Evolutionary conservation across 2,329 filamentous ascomycete species (phyloP).

Genomic region (Truncatella angustata): DNA sequence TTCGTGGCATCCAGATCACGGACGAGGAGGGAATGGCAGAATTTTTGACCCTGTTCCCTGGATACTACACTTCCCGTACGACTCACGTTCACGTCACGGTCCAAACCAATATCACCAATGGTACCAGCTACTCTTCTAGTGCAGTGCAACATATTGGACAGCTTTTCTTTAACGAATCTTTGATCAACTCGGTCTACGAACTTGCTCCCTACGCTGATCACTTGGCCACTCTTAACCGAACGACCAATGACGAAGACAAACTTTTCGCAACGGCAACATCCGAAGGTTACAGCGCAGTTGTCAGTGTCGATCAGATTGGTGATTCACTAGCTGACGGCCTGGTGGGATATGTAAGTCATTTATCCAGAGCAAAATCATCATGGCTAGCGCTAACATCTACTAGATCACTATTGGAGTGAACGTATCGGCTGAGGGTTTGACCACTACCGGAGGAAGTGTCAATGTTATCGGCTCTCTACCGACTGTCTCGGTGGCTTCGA

Average conservation of each 20-base stretch:
- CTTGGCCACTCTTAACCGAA: background rate
- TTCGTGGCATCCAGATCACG: slow-evolving; percentile 6
- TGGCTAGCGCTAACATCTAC: background rate
- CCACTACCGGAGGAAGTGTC: background rate
- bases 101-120: slow-evolving; percentile 7
- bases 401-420: slow-evolving; percentile 9
- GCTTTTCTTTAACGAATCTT: slow-evolving; percentile 5
- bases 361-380: background rate
- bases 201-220: slow-evolving; percentile 3
- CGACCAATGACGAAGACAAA: slow-evolving; percentile 1
- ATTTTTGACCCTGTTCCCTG: slow-evolving; percentile 4
- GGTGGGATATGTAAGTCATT: slow-evolving; percentile 4
- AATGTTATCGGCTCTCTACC: slow-evolving; percentile 4
- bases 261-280: background rate
- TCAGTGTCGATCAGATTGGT: slow-evolving; percentile 1
- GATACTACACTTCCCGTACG: slow-evolving; percentile 3
- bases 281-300: slow-evolving; percentile 2
- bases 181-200: slow-evolving; percentile 3
- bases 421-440: background rate
- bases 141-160: slow-evolving; percentile 5
- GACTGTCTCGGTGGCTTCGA: slow-evolving; percentile 6
- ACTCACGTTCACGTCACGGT: slow-evolving; percentile 6
- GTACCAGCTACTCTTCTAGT: slow-evolving; percentile 1
- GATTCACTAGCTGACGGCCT: background rate
- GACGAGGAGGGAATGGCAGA: slow-evolving; percentile 5